Conservation (phyloP, 2,329 filamentous ascomycete genomes). For the Nothopassalora personata region DNA sequence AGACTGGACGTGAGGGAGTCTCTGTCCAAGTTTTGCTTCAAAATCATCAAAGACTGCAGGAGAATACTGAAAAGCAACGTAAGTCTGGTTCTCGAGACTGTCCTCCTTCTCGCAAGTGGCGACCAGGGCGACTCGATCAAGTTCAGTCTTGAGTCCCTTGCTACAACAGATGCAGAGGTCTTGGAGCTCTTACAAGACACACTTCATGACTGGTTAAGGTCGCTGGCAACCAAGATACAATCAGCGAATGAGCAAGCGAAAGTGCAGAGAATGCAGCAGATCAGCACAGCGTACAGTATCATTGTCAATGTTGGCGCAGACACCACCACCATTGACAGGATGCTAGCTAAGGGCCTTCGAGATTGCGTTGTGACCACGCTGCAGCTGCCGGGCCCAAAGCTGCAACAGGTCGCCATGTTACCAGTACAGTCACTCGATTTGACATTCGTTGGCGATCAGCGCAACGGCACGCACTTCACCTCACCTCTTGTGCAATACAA, state of each 20-base stretch:
- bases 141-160: conserved; percentile 53
- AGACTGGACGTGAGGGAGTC: conserved; percentile 62
- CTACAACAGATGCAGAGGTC: conserved; percentile 58
- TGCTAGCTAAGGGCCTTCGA: conserved; percentile 62
- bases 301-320: conserved; percentile 59
- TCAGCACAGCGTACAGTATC: conserved; percentile 67
- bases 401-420: conserved; percentile 12
- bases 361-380: conserved; percentile 62
- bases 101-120: conserved; percentile 61
- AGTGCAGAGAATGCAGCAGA: conserved; percentile 63
- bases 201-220: conserved; percentile 74
- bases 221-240: conserved; percentile 77
- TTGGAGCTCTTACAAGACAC: conserved; percentile 62
- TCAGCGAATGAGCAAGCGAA: conserved; percentile 75
- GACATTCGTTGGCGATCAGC: conserved; percentile 11
- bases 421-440: conserved; percentile 21
- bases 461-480: conserved; percentile 15
- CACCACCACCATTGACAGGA: conserved; percentile 61
- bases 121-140: conserved; percentile 37
- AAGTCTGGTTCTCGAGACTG: conserved; percentile 71
- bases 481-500: conserved; percentile 25
- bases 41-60: conserved; percentile 72
- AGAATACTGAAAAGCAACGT: conserved; percentile 64
- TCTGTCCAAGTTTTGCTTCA: conserved; percentile 66
- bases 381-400: conserved; percentile 14